phyloP scores from a whole-genome alignment of 2,329 filamentous ascomycete genomes.

The Alternaria consortialis region DNA sequence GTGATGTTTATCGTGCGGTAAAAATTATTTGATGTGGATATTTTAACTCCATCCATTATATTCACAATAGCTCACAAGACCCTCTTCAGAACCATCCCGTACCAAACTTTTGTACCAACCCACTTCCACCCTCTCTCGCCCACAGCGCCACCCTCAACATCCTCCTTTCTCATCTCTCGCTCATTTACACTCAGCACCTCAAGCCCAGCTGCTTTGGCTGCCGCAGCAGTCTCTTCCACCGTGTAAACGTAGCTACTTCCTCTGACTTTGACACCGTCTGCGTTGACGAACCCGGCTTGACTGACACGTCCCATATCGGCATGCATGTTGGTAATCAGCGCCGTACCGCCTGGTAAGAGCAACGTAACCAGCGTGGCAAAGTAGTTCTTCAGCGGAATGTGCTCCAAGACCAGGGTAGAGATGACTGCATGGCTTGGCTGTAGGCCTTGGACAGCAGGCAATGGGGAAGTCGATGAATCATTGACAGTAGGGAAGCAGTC shows the following conservation, averaged over 20 bases:
- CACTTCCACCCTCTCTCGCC: conserved; percentile 52
- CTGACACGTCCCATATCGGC: conserved; percentile 67
- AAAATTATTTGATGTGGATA: not conserved
- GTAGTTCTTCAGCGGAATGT: conserved; percentile 62
- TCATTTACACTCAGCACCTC: conserved; percentile 41
- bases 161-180: conserved; percentile 39
- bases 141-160: conserved; percentile 42
- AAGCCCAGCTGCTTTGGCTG: conserved; percentile 52
- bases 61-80: not conserved
- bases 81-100: conserved; percentile 44
- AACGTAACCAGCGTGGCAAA: conserved; percentile 61
- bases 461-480: conserved; percentile 29
- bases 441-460: conserved; percentile 21
- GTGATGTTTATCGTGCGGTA: not conserved
- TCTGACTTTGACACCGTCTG: conserved; percentile 63
- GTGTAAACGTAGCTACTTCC: conserved; percentile 67
- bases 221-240: conserved; percentile 61
- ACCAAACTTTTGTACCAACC: conserved; percentile 53
- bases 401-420: conserved; percentile 71
- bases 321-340: conserved; percentile 75
- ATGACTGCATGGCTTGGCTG: conserved; percentile 58
- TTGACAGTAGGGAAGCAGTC: conserved; percentile 42
- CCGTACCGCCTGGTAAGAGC: conserved; percentile 55
- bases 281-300: conserved; percentile 70
- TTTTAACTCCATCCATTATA: not conserved